A percentile compares a stretch with the other conserved stretches of the same genome.
Conservation (phyloP, 192 early-diverging fungal genomes). For the Umbelopsis ramanniana region DNA sequence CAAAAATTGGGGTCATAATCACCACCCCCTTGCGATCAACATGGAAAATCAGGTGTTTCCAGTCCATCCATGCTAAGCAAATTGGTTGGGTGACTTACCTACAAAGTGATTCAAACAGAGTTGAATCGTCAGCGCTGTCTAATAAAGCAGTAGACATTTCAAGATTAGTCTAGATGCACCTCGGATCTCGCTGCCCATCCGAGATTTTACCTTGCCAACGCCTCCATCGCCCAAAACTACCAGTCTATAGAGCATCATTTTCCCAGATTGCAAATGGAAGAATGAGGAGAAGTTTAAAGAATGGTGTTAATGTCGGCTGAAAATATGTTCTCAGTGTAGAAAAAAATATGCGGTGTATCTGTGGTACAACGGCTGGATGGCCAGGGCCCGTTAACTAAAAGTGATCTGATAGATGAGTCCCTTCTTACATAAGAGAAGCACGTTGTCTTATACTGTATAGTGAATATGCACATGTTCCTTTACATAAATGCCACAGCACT, state of each 20-base stretch:
- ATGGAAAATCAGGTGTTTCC: no score
- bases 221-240: slow-evolving; percentile 89
- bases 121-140: slow-evolving; percentile 42
- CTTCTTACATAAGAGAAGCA: neutral
- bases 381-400: slow-evolving; percentile 11
- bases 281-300: slow-evolving; percentile 1
- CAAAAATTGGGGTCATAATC: neutral
- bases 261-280: neutral
- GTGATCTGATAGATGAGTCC: neutral
- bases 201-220: slow-evolving; percentile 50
- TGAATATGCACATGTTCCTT: neutral
- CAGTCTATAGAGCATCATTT: slow-evolving; percentile 35
- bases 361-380: slow-evolving; percentile 13
- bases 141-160: neutral
- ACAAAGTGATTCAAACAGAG: slow-evolving; percentile 28
- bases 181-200: neutral
- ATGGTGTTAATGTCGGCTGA: slow-evolving; percentile 9
- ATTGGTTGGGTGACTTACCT: slow-evolving; percentile 1
- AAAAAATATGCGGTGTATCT: slow-evolving; percentile 15
- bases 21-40: neutral
- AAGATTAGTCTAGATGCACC: neutral
- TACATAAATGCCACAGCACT: no score
- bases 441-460: neutral
- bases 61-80: no score
- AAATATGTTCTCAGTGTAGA: slow-evolving; percentile 16